A percentile compares a stretch with the other conserved stretches of the same genome.
Conservation (phyloP, 1,139 yeast species). For the Diutina siamensis region DNA sequence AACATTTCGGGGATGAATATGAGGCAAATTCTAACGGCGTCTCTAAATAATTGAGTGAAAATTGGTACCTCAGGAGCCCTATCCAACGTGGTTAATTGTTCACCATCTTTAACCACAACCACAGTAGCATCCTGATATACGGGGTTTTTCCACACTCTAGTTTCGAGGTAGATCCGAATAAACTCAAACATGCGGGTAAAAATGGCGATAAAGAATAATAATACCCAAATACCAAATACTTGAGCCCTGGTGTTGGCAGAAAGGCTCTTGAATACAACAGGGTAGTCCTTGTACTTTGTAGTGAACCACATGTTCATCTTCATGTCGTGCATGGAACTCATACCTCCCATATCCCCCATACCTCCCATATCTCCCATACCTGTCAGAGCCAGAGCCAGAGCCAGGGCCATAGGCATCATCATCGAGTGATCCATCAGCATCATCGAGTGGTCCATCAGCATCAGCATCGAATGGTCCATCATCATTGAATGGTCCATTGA, state of each 20-base stretch:
- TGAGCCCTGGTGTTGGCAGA: slow-evolving; percentile 42
- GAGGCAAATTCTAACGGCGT: slow-evolving; percentile 40
- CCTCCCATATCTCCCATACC: background rate
- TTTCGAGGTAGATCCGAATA: slow-evolving; percentile 51
- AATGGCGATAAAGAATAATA: slow-evolving; percentile 47
- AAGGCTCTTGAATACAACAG: slow-evolving; percentile 47
- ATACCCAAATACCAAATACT: slow-evolving; percentile 62
- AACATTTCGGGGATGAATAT: slow-evolving; percentile 53
- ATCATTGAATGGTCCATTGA: background rate
- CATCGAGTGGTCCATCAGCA: background rate
- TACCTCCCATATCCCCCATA: slow-evolving; percentile 3
- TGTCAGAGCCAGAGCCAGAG: too few species aligned
- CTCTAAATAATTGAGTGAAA: slow-evolving; percentile 30
- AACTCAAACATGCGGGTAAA: slow-evolving; percentile 48
- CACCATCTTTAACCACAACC: background rate
- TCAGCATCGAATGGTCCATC: background rate
- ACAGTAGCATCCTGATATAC: background rate
- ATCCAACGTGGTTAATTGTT: background rate
- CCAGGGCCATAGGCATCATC: background rate
- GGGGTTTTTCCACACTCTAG: slow-evolving; percentile 44
- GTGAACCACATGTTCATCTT: slow-evolving; percentile 52
- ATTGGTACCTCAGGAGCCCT: slow-evolving; percentile 10
- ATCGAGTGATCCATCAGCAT: background rate
- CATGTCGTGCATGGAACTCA: slow-evolving; percentile 12
- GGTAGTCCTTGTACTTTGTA: slow-evolving; percentile 36